Base-by-base conservation (phyloP, 306 rosid species). In the Inga laurina region DNA sequence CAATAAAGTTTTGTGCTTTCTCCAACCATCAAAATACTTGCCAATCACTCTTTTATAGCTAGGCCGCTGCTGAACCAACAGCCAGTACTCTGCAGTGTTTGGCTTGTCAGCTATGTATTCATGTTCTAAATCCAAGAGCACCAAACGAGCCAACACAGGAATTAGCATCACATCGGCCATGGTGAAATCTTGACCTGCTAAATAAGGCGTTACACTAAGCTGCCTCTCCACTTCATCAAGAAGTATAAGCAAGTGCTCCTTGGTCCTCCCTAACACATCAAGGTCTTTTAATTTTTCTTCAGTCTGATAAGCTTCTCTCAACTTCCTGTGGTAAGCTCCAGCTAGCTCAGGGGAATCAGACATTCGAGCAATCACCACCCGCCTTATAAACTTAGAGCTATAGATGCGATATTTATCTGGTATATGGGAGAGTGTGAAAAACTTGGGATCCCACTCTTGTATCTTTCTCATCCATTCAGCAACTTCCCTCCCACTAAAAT, bases 1-100 rank as follows among this genome's bases (percentile, higher is more conserved):
- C 27, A 88, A 35, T 39, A 92, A 84, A 30, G 94, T 94, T 88
- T 88, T 92, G 82, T 96, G 91, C 86, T 81, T 96, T 88, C 91
- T 92, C 98, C 98, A 96, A 54, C 99, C 98, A 75, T 77, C 80
- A 79, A 96, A 96, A 79, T 90, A 72, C 86, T 85, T 96, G 72
- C 93, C 98, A 84, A 94, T 91, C 84, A 91, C 98, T 83, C 88
- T 94, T 88, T 79, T 94, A 77, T 96, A 94, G 87, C 99, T 94
- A 75, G 93, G 97, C 83, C 99, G 94, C 87, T 92, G 93, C 91
- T 89, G 93, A 88, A 96, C 89, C 87, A 85, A 74, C 82, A 89
- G 64, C 99, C 99, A 96, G 87, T 96, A 96, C 85, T 91, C 95
- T 11, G 91, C 89, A 79, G 86, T 87, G 77, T 88, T 96, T 10